Evolutionary conservation across 192 early-diverging fungal genomes (phyloP), one percentile per base, ranked within the genome.

Genomic region (Rhizoclosmatium globosum): DNA sequence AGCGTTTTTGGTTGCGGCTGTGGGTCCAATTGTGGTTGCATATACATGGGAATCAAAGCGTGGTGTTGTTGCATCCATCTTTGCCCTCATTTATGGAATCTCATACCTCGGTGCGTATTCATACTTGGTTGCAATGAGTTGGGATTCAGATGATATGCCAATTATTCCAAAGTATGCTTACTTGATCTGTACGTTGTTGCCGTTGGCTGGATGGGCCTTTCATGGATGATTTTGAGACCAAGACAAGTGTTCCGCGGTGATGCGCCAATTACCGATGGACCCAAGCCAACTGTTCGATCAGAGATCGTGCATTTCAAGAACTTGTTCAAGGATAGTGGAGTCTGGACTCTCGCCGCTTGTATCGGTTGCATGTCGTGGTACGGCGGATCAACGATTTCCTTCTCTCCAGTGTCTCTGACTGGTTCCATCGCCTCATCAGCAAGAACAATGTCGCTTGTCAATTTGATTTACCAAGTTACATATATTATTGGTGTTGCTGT

Each of bases 351-450:
- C 44, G 43, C 9, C 58, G 23, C 72, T 39, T 39, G n/a, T 56
- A 62, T 62, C 21, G 39, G n/a, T 7, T 43, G 59, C 38, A 62
- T 74, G 56, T 39, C 72, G n/a, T 74, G 62, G 19, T 74, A 62
- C 47, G 39, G 39, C 59, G 72, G 72, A 31, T 15, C 72, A 17
- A 64, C 61, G 1, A 11, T 45, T 17, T n/a, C 38, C 46, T 31
- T 74, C 19, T 7, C 4, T 38, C 43, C 72, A 4, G 72, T 48
- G 3, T 74, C 72, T 11, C 6, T 62, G 59, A 47, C 7, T 45
- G 13, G 31, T 2, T 13, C 56, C 21, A 38, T 45, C 44, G 19
- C 42, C 44, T 4, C 56, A 62, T 42, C 58, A 17, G 59, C 45
- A 7, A 7, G 42, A 7, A 62, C 44, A 45, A 44, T 74, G 39